These are phyloP conservation scores for Dryadomyces quercivorus DNA, from an alignment of 2,329 filamentous ascomycete genomes.

Conservation along the genomic window DNA sequence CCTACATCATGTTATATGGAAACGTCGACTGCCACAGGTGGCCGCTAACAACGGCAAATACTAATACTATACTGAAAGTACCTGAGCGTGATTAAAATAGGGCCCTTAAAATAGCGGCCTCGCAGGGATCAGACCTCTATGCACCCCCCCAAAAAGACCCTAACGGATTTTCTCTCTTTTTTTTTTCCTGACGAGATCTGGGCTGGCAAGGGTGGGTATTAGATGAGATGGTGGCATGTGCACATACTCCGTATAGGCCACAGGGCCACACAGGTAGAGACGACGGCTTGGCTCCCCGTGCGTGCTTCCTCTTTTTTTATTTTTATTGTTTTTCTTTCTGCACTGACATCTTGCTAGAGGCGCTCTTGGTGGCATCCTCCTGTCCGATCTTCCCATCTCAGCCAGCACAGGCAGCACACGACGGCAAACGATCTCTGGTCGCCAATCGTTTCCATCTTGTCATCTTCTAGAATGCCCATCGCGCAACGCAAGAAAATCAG, in stretches of 20 bases:
- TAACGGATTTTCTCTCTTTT: neutral
- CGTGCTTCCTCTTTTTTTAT: neutral
- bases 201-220: neutral
- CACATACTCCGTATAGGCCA: too few relatives aligned
- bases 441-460: neutral
- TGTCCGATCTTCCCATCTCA: neutral
- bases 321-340: neutral
- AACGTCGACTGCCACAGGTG: too few relatives aligned
- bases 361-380: too few relatives aligned
- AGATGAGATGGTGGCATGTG: neutral
- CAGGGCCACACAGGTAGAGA: neutral
- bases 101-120: too few relatives aligned
- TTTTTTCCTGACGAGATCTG: neutral
- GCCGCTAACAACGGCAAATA: too few relatives aligned
- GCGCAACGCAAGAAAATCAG: neutral
- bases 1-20: too few relatives aligned
- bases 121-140: neutral
- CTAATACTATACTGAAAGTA: too few relatives aligned
- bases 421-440: neutral
- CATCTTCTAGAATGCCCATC: neutral
- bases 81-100: too few relatives aligned
- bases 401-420: too few relatives aligned
- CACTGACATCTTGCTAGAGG: neutral
- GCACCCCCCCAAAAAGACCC: neutral
- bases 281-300: neutral